Evolutionary conservation across 2,329 filamentous ascomycete genomes (phyloP).

Genomic region (Thelonectria blattea): DNA sequence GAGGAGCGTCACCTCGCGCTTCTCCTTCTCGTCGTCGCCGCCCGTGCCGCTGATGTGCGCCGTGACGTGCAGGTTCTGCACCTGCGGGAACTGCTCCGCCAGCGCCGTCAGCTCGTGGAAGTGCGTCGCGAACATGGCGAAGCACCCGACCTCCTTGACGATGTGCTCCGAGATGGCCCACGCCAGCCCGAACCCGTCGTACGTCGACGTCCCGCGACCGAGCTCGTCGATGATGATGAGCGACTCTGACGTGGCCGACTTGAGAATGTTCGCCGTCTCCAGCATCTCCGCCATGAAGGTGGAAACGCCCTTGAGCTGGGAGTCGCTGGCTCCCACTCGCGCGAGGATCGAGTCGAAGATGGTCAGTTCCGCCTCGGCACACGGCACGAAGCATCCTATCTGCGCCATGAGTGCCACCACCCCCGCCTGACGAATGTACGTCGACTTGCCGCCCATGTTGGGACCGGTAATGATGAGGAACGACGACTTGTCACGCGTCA

Average conservation of each 20-base stretch:
- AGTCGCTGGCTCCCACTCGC: conserved; percentile 93
- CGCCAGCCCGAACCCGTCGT: conserved; percentile 97
- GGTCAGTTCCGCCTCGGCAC: conserved; percentile 85
- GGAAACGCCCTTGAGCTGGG: conserved; percentile 95
- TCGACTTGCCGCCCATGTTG: conserved; percentile 99
- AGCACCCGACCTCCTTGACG: conserved; percentile 91
- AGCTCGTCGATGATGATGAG: conserved; percentile 99
- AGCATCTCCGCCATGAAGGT: conserved; percentile 99
- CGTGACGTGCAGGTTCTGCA: conserved; percentile 93
- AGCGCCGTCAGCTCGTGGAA: conserved; percentile 97
- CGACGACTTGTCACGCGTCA: conserved; percentile 78
- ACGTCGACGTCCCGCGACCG: conserved; percentile 94
- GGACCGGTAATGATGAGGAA: conserved; percentile 97
- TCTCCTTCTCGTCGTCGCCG: conserved; percentile 49
- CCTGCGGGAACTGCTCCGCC: conserved; percentile 83
- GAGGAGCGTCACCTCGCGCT: conserved; percentile 88
- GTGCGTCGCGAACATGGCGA: conserved; percentile 94
- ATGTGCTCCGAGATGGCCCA: conserved; percentile 99
- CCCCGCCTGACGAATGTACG: conserved; percentile 96
- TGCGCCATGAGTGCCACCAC: conserved; percentile 98
- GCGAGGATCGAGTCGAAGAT: conserved; percentile 98
- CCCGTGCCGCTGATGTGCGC: conserved; percentile 77
- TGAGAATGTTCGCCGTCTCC: conserved; percentile 97
- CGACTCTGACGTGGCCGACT: conserved; percentile 92
- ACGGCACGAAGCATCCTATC: conserved; percentile 95